These are phyloP conservation scores for Athelia psychrophila DNA, from an alignment of 1,284 basidiomycete species.

Conservation along the genomic window DNA sequence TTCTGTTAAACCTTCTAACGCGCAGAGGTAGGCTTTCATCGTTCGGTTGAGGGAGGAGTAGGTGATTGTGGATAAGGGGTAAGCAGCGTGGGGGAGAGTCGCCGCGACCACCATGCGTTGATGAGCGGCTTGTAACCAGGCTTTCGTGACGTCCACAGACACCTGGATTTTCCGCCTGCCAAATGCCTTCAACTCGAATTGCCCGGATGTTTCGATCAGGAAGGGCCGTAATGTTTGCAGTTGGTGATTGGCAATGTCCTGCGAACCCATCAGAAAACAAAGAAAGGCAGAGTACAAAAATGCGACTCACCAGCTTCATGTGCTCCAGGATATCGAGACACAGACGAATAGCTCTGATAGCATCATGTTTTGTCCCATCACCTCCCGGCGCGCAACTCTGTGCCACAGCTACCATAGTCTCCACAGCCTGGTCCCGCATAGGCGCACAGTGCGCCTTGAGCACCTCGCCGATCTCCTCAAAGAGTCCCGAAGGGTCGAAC, in stretches of 20 bases:
- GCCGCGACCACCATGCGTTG: conserved; percentile 31
- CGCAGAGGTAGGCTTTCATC: conserved; percentile 54
- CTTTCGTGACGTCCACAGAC: conserved; percentile 54
- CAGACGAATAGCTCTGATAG: conserved; percentile 75
- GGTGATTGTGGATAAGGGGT: conserved; percentile 34
- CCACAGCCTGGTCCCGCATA: conserved; percentile 84
- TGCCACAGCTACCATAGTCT: conserved; percentile 78
- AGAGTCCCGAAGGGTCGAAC: conserved; percentile 83
- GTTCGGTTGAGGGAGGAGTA: conserved; percentile 44
- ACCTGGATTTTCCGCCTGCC: conserved; percentile 52
- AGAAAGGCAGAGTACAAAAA: conserved; percentile 12
- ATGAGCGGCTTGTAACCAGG: conserved; percentile 56
- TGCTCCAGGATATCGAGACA: conserved; percentile 92
- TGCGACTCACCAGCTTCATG: conserved; percentile 83
- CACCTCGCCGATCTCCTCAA: conserved; percentile 75
- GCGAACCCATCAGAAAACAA: conserved; percentile 11
- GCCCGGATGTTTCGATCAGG: conserved; percentile 77
- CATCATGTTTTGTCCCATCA: conserved; percentile 54
- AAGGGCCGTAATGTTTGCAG: conserved; percentile 85
- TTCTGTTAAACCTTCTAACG: conserved; percentile 67
- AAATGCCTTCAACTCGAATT: conserved; percentile 82
- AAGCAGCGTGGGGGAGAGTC: conserved; percentile 39
- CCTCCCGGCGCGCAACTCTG: conserved; percentile 52
- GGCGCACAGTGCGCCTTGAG: conserved; percentile 92
- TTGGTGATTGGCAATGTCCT: conserved; percentile 97